A percentile compares a stretch with the other conserved stretches of the same genome.
Evolutionary conservation across 23 red algal genomes (phyloP).

Genomic region (Gracilaria domingensis): DNA sequence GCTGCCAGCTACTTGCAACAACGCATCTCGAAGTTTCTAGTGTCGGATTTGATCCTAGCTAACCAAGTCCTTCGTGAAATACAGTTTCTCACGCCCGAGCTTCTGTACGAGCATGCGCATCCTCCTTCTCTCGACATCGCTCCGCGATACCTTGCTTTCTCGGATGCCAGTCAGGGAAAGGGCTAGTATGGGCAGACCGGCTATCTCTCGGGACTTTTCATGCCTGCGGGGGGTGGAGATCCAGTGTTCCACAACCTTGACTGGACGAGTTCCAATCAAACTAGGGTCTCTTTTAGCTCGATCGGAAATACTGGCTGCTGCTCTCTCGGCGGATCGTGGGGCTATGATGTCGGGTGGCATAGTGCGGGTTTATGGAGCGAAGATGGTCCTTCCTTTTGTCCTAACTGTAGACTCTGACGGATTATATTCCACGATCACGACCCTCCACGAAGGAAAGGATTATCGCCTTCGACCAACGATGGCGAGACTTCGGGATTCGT

Average conservation of each 20-base stretch:
- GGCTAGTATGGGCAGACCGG: too few relatives aligned
- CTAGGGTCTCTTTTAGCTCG: slow-evolving; percentile 15
- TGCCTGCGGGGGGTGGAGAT: not conserved
- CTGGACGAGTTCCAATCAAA: slow-evolving; percentile 27
- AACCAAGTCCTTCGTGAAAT: not conserved
- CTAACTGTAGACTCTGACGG: too few relatives aligned
- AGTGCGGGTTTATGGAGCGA: not conserved
- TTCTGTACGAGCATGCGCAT: not conserved
- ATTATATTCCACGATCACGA: too few relatives aligned
- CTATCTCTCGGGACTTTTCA: too few relatives aligned
- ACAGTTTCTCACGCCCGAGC: not conserved
- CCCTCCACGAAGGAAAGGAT: too few relatives aligned
- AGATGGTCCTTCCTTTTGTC: too few relatives aligned
- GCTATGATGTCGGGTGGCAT: not conserved
- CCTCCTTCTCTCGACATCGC: too few relatives aligned
- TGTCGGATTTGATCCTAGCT: not conserved
- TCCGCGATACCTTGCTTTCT: too few relatives aligned
- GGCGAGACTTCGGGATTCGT: too few relatives aligned
- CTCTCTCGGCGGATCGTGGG: not conserved
- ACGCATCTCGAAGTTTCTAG: not conserved
- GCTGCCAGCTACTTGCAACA: slow-evolving; percentile 34
- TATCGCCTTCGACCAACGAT: not conserved
- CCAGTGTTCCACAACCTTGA: not conserved
- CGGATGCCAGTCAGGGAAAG: too few relatives aligned
- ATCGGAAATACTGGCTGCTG: slow-evolving; percentile 21